A percentile compares a stretch with the other conserved stretches of the same genome.
phyloP scores from a whole-genome alignment of 371 early-diverging fungal species.

The Circinella umbellata region DNA sequence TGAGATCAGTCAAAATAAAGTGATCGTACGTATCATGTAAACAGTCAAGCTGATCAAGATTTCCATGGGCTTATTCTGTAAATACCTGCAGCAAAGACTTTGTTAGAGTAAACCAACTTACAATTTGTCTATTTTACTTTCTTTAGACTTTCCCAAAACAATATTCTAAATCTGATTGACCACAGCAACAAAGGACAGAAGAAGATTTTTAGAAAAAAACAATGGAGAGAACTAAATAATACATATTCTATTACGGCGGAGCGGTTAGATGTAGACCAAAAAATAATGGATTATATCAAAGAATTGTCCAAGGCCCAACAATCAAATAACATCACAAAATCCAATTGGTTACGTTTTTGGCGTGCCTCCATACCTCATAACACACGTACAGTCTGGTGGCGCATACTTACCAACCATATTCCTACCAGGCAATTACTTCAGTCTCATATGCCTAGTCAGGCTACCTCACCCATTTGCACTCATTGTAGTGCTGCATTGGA shows the following conservation, averaged over 20 bases:
- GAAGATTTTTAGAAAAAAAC: not conserved
- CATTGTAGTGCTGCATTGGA: not conserved
- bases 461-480: not conserved
- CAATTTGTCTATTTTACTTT: not conserved
- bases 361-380: not conserved
- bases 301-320: constrained; percentile 1
- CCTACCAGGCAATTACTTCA: not conserved
- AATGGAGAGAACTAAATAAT: not conserved
- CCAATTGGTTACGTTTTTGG: not conserved
- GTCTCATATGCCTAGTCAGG: not conserved
- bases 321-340: no score
- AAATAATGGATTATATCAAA: constrained; percentile 1
- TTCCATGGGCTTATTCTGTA: constrained; percentile 1
- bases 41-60: not conserved
- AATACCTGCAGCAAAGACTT: not conserved
- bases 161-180: constrained; percentile 6
- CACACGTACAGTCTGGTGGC: constrained; percentile 2
- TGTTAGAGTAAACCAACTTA: constrained; percentile 6
- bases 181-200: constrained; percentile 1
- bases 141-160: not conserved
- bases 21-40: constrained; percentile 2
- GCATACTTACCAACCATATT: not conserved
- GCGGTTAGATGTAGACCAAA: not conserved
- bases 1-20: constrained; percentile 1
- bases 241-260: not conserved